A percentile compares a stretch with the other conserved stretches of the same genome.
These are phyloP conservation scores for Laguncularia racemosa DNA, from an alignment of 345 rosid genomes.

Conservation along the genomic window DNA sequence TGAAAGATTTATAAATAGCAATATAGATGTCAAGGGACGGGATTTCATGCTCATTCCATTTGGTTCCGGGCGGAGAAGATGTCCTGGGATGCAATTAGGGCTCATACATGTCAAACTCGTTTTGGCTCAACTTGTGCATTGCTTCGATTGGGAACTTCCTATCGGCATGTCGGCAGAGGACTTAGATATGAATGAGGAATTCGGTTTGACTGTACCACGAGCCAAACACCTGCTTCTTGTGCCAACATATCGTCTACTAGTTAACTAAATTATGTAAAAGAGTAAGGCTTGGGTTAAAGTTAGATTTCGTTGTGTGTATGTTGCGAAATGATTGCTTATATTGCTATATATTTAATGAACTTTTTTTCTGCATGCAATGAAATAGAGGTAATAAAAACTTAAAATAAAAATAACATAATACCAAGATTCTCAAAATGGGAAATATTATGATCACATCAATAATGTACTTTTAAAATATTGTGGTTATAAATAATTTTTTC, in stretches of 20 bases:
- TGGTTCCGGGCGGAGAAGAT: conserved; percentile 1
- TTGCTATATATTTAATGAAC: too few relatives aligned
- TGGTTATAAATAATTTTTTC: too few relatives aligned
- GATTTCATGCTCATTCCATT: conserved; percentile 3
- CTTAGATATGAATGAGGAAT: conserved; percentile 5
- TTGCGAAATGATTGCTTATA: too few relatives aligned
- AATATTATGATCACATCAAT: too few relatives aligned
- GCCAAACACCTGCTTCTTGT: neutral
- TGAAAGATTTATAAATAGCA: neutral
- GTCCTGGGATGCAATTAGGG: neutral
- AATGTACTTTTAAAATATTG: too few relatives aligned
- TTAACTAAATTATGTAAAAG: neutral
- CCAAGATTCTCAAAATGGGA: too few relatives aligned
- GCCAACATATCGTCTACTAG: conserved; percentile 5
- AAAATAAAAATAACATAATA: too few relatives aligned
- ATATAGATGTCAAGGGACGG: conserved; percentile 1
- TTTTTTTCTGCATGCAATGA: too few relatives aligned
- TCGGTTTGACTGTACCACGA: conserved; percentile 1
- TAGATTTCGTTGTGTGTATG: too few relatives aligned
- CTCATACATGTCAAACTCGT: neutral
- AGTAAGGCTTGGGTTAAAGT: too few relatives aligned
- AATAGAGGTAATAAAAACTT: too few relatives aligned
- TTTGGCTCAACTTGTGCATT: conserved; percentile 5
- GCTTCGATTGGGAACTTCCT: conserved; percentile 6
- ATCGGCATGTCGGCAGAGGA: neutral